A percentile compares a stretch with the other conserved stretches of the same genome.
phyloP scores from a whole-genome alignment of 257 asterid genomes.

The Lithospermum erythrorhizon region DNA sequence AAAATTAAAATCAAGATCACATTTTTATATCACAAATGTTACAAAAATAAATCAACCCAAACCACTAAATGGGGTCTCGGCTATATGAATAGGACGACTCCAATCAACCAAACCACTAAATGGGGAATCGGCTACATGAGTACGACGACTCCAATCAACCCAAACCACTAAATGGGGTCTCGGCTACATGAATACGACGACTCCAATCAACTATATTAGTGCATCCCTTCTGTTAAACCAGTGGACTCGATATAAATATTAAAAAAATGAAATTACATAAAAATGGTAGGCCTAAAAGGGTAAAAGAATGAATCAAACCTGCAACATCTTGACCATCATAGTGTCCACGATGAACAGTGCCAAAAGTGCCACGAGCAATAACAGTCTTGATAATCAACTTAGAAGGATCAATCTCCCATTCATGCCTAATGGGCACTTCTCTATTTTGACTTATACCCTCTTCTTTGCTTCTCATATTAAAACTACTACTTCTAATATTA shows the following conservation, averaged over 20 bases:
- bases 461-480: slow-evolving; percentile 10
- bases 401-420: slow-evolving; percentile 71
- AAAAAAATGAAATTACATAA: not conserved
- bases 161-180: too few relatives aligned
- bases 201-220: too few relatives aligned
- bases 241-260: too few relatives aligned
- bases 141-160: too few relatives aligned
- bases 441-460: slow-evolving; percentile 6
- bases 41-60: not conserved
- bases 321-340: slow-evolving; percentile 71
- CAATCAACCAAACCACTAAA: too few relatives aligned
- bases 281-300: too few relatives aligned
- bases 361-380: slow-evolving; percentile 71
- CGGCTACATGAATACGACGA: too few relatives aligned
- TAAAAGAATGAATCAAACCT: slow-evolving; percentile 17
- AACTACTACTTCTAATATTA: not conserved
- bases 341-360: slow-evolving; percentile 77
- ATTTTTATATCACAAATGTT: too few relatives aligned
- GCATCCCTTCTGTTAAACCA: too few relatives aligned
- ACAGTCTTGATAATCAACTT: slow-evolving; percentile 53
- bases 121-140: too few relatives aligned
- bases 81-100: too few relatives aligned
- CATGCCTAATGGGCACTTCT: slow-evolving; percentile 45
- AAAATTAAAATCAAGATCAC: not conserved
- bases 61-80: too few relatives aligned